Evolutionary conservation across 495 filamentous ascomycete genomes (phyloP).

Genomic region (Pseudomonodictys pantanalensis): DNA sequence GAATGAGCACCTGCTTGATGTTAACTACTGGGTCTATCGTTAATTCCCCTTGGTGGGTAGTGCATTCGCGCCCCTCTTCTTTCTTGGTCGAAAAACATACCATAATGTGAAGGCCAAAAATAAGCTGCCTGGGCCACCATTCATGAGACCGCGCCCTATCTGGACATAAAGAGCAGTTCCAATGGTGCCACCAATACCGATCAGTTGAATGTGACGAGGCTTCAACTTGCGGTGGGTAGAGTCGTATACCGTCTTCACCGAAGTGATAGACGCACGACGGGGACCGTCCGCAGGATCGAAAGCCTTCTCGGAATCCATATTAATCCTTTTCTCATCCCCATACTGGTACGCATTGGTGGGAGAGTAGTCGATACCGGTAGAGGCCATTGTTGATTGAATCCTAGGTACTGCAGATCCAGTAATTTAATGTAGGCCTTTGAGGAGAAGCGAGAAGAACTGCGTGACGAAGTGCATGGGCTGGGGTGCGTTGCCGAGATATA

Average conservation of each 20-base stretch:
- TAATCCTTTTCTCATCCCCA: slow-evolving; percentile 3
- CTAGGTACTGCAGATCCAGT: background rate
- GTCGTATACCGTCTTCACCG: slow-evolving; percentile 41
- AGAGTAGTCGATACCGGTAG: slow-evolving; percentile 29
- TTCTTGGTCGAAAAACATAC: slow-evolving; percentile 69
- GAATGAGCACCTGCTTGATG: slow-evolving; percentile 67
- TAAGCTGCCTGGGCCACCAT: slow-evolving; percentile 72
- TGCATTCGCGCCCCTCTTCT: too few relatives aligned
- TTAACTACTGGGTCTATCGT: too few relatives aligned
- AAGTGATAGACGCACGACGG: slow-evolving; percentile 21
- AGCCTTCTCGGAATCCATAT: slow-evolving; percentile 5
- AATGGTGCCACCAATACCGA: slow-evolving; percentile 74
- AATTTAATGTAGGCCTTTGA: slow-evolving; percentile 26
- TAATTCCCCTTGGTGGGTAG: too few relatives aligned
- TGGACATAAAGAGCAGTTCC: slow-evolving; percentile 78
- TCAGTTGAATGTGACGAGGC: slow-evolving; percentile 68
- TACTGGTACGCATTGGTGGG: slow-evolving; percentile 8
- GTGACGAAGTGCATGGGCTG: slow-evolving; percentile 25
- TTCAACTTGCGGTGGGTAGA: slow-evolving; percentile 59
- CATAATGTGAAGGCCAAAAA: slow-evolving; percentile 75
- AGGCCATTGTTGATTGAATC: slow-evolving; percentile 24
- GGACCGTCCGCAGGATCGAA: slow-evolving; percentile 2
- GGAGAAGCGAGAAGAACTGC: slow-evolving; percentile 27
- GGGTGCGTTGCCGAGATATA: background rate
- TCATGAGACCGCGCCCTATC: slow-evolving; percentile 64